Evolutionary conservation across 495 filamentous ascomycete genomes (phyloP), one percentile per base, ranked within the genome.

Genomic region (Penicillium robsamsonii): DNA sequence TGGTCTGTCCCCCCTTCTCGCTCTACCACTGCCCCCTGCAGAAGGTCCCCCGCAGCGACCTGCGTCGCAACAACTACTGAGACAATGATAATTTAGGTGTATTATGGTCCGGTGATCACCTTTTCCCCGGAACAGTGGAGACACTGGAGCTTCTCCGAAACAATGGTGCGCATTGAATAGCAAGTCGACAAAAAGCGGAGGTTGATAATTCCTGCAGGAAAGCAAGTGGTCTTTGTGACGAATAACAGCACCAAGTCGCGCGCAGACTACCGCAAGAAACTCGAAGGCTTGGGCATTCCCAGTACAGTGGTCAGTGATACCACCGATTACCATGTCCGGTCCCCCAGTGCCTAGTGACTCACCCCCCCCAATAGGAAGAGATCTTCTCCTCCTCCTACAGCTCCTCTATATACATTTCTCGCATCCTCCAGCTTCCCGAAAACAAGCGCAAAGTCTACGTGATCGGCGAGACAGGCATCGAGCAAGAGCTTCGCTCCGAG

Each of bases 161-260:
- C 24, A 87, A 81, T 83, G 91, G 92, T 95, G 27, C 25, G 54
- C 25, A n/a, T 33, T 5, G 18, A 4, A 9, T 15, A 53, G 10
- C 13, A 69, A 48, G 69, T 33, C 4, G 50, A 4, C 3, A 3
- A 15, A 37, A 20, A 17, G 2, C 9, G 13, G 46, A 52, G 22
- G 30, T 29, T 62, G 18, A 62, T 35, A 11, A n/a, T 9, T 17
- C 31, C 11, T 33, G 20, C 58, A 94, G 92, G 90, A 52, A 99
- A 99, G 71, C 89, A 86, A 71, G 77, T 94, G 17, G 85, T 99
- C 56, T 99, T 99, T 68, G 94, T 99, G 44, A 97, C 94, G 4
- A 99, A 99, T 72, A 99, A 99, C 80, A 95, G 90, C 69, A 97
- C 94, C 27, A 97, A 97, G 69, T 96, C 93, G 17, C 89, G 94